A percentile compares a stretch with the other conserved stretches of the same genome.
Evolutionary conservation across 2,329 filamentous ascomycete species (phyloP).

Genomic region (Fusarium sp.): DNA sequence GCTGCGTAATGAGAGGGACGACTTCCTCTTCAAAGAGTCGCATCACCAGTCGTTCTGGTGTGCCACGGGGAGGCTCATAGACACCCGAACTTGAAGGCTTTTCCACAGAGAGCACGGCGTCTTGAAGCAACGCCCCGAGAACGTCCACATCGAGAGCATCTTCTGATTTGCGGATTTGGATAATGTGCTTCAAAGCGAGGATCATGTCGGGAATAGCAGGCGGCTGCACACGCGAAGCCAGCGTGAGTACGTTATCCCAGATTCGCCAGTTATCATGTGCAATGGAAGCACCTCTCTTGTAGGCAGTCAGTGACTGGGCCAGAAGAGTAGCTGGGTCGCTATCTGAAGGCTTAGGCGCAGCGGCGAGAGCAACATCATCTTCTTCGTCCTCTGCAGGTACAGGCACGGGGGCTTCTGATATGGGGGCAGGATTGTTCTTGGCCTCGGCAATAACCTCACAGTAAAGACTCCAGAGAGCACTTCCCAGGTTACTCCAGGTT

Average conservation of each 20-base stretch:
- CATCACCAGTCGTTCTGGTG: conserved; percentile 68
- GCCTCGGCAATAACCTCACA: conserved; percentile 57
- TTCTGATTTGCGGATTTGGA: conserved; percentile 81
- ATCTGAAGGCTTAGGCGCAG: conserved; percentile 31
- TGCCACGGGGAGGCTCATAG: conserved; percentile 60
- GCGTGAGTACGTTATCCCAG: conserved; percentile 94
- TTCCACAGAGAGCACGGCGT: conserved; percentile 64
- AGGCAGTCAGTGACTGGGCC: conserved; percentile 79
- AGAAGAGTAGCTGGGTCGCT: conserved; percentile 68
- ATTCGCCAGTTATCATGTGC: conserved; percentile 90
- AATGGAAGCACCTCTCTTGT: conserved; percentile 84
- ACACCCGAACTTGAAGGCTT: conserved; percentile 43
- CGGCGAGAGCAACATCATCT: conserved; percentile 38
- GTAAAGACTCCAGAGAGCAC: conserved; percentile 77
- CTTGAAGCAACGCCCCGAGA: conserved; percentile 74
- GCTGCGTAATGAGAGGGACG: conserved; percentile 83
- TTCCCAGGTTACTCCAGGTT: conserved; percentile 94
- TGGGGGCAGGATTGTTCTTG: conserved; percentile 39
- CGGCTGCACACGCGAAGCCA: conserved; percentile 79
- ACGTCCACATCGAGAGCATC: conserved; percentile 79
- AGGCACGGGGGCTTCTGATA: conserved; percentile 26
- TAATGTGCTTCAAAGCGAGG: conserved; percentile 75
- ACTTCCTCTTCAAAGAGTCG: conserved; percentile 78
- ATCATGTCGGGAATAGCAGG: conserved; percentile 79
- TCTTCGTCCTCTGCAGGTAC: conserved; percentile 41